A percentile compares a stretch with the other conserved stretches of the same genome.
Conservation (phyloP, 208 protist genomes). For the Kentomonas sorsogonicus region DNA sequence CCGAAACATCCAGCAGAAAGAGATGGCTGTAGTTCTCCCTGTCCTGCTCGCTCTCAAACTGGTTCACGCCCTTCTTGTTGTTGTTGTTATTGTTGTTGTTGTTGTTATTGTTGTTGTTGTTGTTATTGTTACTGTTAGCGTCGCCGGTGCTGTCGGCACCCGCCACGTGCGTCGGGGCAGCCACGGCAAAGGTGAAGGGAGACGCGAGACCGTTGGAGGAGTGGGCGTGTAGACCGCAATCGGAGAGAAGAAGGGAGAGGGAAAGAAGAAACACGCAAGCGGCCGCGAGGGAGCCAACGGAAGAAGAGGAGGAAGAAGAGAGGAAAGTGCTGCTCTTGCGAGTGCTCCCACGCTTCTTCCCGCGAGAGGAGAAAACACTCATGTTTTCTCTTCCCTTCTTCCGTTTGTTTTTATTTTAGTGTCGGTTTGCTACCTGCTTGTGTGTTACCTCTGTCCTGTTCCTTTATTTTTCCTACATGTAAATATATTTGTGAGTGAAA, state of each 20-base stretch:
- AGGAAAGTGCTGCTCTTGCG: neutral
- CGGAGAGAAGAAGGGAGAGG: neutral
- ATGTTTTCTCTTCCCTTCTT: neutral
- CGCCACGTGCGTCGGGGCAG: neutral
- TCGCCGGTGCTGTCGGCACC: neutral
- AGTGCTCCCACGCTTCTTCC: neutral
- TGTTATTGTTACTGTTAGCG: neutral
- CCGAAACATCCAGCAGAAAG: neutral
- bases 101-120: neutral
- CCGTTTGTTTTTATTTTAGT: neutral
- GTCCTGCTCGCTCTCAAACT: neutral
- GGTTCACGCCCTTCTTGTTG: neutral
- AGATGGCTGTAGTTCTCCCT: neutral
- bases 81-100: neutral
- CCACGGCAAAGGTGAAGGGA: neutral
- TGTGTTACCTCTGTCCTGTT: neutral
- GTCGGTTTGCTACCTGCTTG: neutral
- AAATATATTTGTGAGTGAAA: neutral
- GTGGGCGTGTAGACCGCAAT: neutral
- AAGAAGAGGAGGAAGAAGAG: neutral
- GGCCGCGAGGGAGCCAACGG: neutral
- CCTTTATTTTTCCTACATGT: neutral
- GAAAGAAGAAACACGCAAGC: conserved; percentile 1
- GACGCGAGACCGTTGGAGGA: neutral
- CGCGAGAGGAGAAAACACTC: neutral